Percentiles rank a stretch among this genome's conserved stretches.
Conservation (phyloP, 352 stramenopile genomes). For the Globisporangium radiosum region DNA sequence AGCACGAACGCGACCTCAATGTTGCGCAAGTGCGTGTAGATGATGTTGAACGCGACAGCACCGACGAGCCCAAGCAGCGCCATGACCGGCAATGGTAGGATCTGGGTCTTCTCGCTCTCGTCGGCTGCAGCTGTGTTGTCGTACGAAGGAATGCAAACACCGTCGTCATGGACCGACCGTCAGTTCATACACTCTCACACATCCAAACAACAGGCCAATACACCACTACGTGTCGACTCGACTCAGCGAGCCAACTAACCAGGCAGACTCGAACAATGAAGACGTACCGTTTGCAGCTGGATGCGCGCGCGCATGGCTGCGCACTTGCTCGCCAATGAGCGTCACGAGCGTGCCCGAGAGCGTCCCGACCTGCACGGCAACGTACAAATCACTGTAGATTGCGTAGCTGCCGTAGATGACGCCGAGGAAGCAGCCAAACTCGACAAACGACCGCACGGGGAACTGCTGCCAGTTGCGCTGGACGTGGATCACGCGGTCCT, state of each 20-base stretch:
- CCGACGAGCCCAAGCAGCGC: conserved; percentile 66
- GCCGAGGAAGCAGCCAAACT: conserved; percentile 78
- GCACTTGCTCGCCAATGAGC: conserved; percentile 70
- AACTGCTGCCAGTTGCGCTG: conserved; percentile 69
- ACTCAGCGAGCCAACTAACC: not conserved
- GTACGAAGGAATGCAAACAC: not conserved
- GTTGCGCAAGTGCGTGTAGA: conserved; percentile 76
- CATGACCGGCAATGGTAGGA: conserved; percentile 81
- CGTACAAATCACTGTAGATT: conserved; percentile 74
- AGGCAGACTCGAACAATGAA: not conserved
- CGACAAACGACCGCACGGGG: conserved; percentile 78
- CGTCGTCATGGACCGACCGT: not conserved
- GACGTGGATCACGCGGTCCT: conserved; percentile 75
- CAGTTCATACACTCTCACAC: not conserved
- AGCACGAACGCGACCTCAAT: conserved; percentile 81
- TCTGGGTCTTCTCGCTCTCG: conserved; percentile 51
- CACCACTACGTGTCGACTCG: too few relatives aligned
- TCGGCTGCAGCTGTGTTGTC: conserved; percentile 16
- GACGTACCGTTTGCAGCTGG: conserved; percentile 33
- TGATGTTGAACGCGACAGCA: conserved; percentile 82
- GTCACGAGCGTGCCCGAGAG: conserved; percentile 78
- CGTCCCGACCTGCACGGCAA: conserved; percentile 78
- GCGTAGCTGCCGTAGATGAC: conserved; percentile 85
- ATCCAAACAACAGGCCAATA: too few relatives aligned
- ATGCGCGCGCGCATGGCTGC: conserved; percentile 36